Base-by-base conservation (phyloP, 177 flowering plant species). In the Vitis hybrid region DNA sequence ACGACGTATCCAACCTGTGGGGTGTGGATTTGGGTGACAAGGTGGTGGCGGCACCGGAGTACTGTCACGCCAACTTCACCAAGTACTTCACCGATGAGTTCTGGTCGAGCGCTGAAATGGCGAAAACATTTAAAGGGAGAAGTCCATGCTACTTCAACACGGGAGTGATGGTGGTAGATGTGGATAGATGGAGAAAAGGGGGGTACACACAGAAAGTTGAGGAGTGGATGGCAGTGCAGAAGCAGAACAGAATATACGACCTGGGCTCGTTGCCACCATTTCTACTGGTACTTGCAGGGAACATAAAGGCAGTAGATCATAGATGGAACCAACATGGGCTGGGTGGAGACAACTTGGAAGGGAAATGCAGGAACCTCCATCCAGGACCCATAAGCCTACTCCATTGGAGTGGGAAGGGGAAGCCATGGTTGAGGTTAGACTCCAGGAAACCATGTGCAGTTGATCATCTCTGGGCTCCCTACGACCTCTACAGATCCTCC, bases 341-440 rank as follows among this genome's bases (percentile, higher is more conserved):
- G 49, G 93, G 90, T 3, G 91, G 94, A 14, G 94, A 89, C 68
- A 89, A 89, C 63, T 72, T 85, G 19, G 75, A 86, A 70, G 94
- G 94, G 1, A 82, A 69, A 31, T 90, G 92, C 55, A 81, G 94
- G 78, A 71, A 64, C 14, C 78, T 90, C 50, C 94, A 90, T 39
- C 90, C 92, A 5, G 94, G 92, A 1, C 92, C 94, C 1, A 78
- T 90, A 5, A 88, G 94, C 71, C 76, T 88, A 1, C 80, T 90
- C 3, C 94, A 85, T 72, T 90, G 94, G 94, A 90, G 94, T 71
- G 94, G 90, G 11, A 88, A 86, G 65, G 94, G 92, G 18, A 90
- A 90, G 76, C 94, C 94, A 14, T 90, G 94, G 94, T 51, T 86
- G 72, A 82, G 92, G 68, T 69, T 86, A 29, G 94, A 88, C 51